Conservation (phyloP, 2,329 filamentous ascomycete species). For the Zopfia rhizophila region DNA sequence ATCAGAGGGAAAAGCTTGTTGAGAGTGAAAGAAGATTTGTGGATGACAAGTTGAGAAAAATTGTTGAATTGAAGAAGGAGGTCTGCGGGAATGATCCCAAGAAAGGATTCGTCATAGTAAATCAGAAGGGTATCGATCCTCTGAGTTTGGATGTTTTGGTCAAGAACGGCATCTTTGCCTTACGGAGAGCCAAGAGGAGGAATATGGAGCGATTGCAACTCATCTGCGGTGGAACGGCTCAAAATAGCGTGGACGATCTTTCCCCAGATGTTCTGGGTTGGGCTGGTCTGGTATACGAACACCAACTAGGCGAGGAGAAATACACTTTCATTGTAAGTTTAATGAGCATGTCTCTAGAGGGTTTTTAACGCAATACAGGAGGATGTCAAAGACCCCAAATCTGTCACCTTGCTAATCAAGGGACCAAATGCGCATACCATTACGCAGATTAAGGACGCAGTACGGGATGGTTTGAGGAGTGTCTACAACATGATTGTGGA, state of each 20-base stretch:
- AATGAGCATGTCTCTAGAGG: neutral
- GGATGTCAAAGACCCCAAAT: constrained; percentile 98
- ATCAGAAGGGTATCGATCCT: constrained; percentile 99
- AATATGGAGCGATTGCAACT: constrained; percentile 99
- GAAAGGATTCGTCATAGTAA: constrained; percentile 97
- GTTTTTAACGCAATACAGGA: constrained; percentile 61
- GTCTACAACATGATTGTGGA: constrained; percentile 99
- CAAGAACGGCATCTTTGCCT: constrained; percentile 96
- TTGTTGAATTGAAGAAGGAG: constrained; percentile 97
- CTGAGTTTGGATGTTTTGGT: constrained; percentile 94
- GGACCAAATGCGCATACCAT: constrained; percentile 98
- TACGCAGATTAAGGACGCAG: constrained; percentile 94
- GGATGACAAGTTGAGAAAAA: constrained; percentile 95
- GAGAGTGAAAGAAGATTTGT: constrained; percentile 97
- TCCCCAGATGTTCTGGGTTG: constrained; percentile 89
- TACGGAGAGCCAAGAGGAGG: constrained; percentile 93
- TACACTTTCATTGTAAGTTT: constrained; percentile 82
- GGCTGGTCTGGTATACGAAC: constrained; percentile 97
- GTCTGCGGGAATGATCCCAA: constrained; percentile 92
- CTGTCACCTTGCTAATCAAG: constrained; percentile 97
- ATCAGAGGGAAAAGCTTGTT: constrained; percentile 97
- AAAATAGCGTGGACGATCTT: constrained; percentile 97
- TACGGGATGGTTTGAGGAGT: constrained; percentile 91
- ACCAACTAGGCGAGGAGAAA: constrained; percentile 97
- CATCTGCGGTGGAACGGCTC: constrained; percentile 87